phyloP scores from a whole-genome alignment of 495 filamentous ascomycete genomes.

The Aspergillus egyptiacus region DNA sequence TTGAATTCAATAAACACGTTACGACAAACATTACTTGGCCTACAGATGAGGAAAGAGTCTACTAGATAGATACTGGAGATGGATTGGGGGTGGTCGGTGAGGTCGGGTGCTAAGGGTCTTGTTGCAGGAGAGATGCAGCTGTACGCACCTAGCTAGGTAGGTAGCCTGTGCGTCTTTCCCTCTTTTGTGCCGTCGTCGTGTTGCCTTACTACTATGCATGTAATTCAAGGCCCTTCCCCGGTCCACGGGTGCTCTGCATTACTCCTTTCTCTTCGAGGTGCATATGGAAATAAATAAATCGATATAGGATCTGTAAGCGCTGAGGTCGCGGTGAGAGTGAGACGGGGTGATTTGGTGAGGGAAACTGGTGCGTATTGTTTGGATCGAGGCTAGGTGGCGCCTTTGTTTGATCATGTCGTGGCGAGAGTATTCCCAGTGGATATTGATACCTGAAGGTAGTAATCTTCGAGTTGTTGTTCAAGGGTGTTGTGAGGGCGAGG shows the following conservation, averaged over 20 bases:
- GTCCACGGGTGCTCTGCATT: background rate
- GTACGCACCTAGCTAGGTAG: no score
- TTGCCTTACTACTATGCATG: background rate
- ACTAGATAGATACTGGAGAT: no score
- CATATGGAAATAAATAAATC: background rate
- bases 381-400: background rate
- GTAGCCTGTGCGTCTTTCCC: no score
- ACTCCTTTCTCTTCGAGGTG: background rate
- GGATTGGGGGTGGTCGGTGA: no score
- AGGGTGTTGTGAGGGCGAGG: no score
- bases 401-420: slow-evolving; percentile 2
- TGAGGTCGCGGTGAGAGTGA: background rate
- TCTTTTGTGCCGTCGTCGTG: background rate
- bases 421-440: background rate
- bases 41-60: no score
- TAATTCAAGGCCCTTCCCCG: background rate
- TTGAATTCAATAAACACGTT: no score
- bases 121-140: no score
- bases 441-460: slow-evolving; percentile 1
- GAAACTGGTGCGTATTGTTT: background rate
- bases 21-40: no score
- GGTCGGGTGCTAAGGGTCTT: no score
- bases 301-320: background rate
- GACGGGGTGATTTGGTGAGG: background rate
- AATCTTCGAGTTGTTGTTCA: no score